phyloP scores from a whole-genome alignment of 2,329 filamentous ascomycete genomes.

The Fusarium caatingaense region DNA sequence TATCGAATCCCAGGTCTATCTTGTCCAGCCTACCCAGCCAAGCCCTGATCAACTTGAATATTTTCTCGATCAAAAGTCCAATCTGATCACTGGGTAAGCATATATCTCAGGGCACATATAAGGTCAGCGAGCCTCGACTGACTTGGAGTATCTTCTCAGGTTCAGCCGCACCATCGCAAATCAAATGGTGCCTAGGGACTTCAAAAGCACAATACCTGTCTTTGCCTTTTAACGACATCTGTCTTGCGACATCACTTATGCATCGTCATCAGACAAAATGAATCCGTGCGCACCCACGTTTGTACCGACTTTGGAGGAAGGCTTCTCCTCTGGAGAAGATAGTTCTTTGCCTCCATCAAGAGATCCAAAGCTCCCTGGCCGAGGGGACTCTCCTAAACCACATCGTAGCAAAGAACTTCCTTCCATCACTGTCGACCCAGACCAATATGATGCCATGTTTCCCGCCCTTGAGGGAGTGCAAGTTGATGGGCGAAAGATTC shows the following conservation, averaged over 20 bases:
- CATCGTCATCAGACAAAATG: slow-evolving; percentile 31
- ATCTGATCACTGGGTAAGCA: neutral
- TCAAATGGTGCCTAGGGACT: neutral
- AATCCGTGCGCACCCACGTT: slow-evolving; percentile 48
- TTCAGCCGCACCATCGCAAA: neutral
- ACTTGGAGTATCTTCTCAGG: neutral
- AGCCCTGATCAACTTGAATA: neutral
- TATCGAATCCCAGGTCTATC: neutral
- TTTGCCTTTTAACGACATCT: neutral
- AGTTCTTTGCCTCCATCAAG: neutral
- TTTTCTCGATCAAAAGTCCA: neutral
- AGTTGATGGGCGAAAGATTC: slow-evolving; percentile 3
- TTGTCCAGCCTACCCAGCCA: neutral
- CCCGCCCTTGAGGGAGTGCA: slow-evolving; percentile 27
- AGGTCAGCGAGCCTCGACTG: neutral
- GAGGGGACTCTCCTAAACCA: neutral
- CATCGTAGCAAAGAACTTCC: neutral
- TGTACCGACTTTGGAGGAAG: slow-evolving; percentile 34
- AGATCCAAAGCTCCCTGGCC: slow-evolving; percentile 3
- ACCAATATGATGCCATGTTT: slow-evolving; percentile 42
- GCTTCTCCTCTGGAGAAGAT: slow-evolving; percentile 2
- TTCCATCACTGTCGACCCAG: slow-evolving; percentile 30
- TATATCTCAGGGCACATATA: neutral
- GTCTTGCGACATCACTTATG: neutral
- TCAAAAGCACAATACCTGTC: neutral